A percentile compares a stretch with the other conserved stretches of the same genome.
Evolutionary conservation across 257 asterid species (phyloP).

Genomic region (Galeopsis tetrahit): DNA sequence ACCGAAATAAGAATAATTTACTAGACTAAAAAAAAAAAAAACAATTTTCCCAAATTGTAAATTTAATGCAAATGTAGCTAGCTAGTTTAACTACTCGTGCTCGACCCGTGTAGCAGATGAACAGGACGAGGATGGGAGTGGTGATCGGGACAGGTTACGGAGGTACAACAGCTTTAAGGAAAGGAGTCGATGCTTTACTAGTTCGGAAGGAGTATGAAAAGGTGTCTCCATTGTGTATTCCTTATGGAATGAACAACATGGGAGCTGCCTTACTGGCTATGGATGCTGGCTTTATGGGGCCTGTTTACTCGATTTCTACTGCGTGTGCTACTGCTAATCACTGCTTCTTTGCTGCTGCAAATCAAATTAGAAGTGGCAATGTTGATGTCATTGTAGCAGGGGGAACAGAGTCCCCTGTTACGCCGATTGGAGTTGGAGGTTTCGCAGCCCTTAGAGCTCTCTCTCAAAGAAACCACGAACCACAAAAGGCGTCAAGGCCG

Average conservation of each 20-base stretch:
- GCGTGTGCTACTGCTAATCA: neutral
- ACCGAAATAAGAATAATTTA: too few species aligned
- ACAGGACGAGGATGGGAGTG: neutral
- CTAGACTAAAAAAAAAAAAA: too few species aligned
- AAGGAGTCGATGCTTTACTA: neutral
- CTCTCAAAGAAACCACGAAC: neutral
- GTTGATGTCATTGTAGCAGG: neutral
- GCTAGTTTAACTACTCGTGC: neutral
- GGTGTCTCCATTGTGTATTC: neutral
- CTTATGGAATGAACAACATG: neutral
- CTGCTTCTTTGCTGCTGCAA: conserved; percentile 13
- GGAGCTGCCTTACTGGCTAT: neutral
- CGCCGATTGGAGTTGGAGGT: neutral
- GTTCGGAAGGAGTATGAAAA: neutral
- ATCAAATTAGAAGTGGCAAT: neutral
- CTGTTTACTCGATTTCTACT: neutral
- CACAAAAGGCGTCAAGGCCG: neutral
- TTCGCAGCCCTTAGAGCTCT: neutral
- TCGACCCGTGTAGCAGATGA: neutral
- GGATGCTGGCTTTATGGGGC: neutral
- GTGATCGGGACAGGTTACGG: neutral
- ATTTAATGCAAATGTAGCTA: neutral
- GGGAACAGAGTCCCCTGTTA: neutral
- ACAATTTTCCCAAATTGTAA: too few species aligned
- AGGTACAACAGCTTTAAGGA: neutral